Evolutionary conservation across 208 protist genomes (phyloP).

Genomic region (Leishmania martiniquensis): DNA sequence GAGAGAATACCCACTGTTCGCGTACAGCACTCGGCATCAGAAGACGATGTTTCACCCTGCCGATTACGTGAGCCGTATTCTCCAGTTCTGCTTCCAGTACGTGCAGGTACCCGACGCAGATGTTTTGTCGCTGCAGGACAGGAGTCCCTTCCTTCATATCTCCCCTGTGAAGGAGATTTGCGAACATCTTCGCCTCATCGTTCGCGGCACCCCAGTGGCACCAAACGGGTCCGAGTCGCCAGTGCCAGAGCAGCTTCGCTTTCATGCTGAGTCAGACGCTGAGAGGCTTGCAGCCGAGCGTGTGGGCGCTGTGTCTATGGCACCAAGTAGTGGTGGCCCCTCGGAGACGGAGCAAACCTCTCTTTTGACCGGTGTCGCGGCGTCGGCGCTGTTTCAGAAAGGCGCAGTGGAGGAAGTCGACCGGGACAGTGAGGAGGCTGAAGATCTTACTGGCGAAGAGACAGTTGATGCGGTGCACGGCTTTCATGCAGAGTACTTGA

Average conservation of each 20-base stretch:
- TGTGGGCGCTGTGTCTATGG: neutral
- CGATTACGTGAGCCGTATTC: constrained; percentile 68
- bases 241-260: constrained; percentile 15
- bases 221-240: neutral
- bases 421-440: constrained; percentile 15
- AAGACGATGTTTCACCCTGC: constrained; percentile 67
- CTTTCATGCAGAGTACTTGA: constrained; percentile 52
- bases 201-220: constrained; percentile 7
- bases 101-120: constrained; percentile 24
- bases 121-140: constrained; percentile 14
- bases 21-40: constrained; percentile 14
- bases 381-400: constrained; percentile 14
- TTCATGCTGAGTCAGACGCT: constrained; percentile 18
- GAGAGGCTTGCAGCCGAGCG: constrained; percentile 8
- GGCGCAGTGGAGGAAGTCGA: constrained; percentile 15
- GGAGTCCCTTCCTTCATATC: constrained; percentile 72
- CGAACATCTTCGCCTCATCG: constrained; percentile 30
- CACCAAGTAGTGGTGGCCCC: neutral
- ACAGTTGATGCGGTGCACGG: constrained; percentile 54
- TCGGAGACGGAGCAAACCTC: neutral
- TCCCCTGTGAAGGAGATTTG: constrained; percentile 63
- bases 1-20: constrained; percentile 51
- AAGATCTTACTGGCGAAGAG: constrained; percentile 70
- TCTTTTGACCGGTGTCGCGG: neutral
- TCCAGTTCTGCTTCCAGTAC: constrained; percentile 57